Evolutionary conservation across 1,139 yeast species (phyloP).

Genomic region (Candida tunisiensis): DNA sequence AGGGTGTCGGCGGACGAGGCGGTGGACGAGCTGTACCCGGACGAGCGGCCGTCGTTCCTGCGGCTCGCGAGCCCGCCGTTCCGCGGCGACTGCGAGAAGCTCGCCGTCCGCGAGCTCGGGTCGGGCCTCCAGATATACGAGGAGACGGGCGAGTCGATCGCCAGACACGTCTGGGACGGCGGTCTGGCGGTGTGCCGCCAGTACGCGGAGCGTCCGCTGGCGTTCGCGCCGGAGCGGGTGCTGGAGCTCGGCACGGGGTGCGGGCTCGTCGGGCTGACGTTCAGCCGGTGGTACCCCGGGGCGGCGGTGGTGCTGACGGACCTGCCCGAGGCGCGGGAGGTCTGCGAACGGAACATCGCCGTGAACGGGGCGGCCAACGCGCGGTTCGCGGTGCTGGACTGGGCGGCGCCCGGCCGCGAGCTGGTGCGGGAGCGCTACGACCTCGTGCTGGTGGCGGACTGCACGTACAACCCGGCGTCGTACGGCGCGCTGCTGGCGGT

Average conservation of each 20-base stretch:
- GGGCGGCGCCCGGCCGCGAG: too few species aligned
- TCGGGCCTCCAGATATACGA: slow-evolving; percentile 5
- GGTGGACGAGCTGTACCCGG: slow-evolving; percentile 1
- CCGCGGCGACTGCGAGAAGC: not conserved
- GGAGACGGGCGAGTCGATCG: slow-evolving; percentile 13
- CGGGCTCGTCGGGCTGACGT: slow-evolving; percentile 12
- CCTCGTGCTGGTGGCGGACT: slow-evolving; percentile 6
- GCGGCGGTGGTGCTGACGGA: slow-evolving; percentile 11
- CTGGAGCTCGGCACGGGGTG: slow-evolving; percentile 17
- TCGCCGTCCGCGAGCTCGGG: slow-evolving; percentile 1
- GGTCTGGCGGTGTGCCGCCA: slow-evolving; percentile 7
- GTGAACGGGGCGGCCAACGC: slow-evolving; percentile 4
- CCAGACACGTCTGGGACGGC: slow-evolving; percentile 14
- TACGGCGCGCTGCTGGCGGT: slow-evolving; percentile 5
- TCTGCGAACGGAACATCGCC: slow-evolving; percentile 9
- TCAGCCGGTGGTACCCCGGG: slow-evolving; percentile 7
- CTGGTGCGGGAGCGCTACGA: slow-evolving; percentile 4
- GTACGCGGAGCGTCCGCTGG: too few species aligned
- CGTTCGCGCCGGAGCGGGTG: slow-evolving; percentile 4
- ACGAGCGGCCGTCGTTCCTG: slow-evolving; percentile 1
- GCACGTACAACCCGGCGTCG: slow-evolving; percentile 7
- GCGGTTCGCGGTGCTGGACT: slow-evolving; percentile 4
- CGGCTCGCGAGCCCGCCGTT: not conserved
- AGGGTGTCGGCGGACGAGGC: slow-evolving; percentile 1
- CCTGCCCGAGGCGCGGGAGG: slow-evolving; percentile 11